Evolutionary conservation across 2,329 filamentous ascomycete genomes (phyloP), one percentile per base, ranked within the genome.

Genomic region (Fusarium sacchari): DNA sequence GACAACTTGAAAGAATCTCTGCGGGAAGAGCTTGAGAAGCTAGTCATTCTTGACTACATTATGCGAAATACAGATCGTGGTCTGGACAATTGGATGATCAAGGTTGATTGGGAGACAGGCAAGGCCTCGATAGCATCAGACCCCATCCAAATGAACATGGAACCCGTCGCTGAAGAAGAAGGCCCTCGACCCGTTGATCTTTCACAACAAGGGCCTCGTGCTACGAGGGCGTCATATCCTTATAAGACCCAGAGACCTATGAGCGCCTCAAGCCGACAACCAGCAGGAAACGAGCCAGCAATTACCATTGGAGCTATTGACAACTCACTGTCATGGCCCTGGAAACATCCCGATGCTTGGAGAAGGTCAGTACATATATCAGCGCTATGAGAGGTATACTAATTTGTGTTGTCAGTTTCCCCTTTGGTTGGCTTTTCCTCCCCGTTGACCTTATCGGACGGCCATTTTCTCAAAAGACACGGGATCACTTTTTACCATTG

Each of bases 61-160:
- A 99, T 99, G 96, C 91, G 96, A 65, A 99, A 99, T 80, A 99
- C 96, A 4, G 96, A 99, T 81, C 90, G 96, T 83, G 96, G 96
- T 4, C 86, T 98, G 64, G 96, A 99, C 81, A 99, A 99, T 78
- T 99, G 96, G 96, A 99, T 99, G 96, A 95, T 99, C 80, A 96
- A 94, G 82, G 94, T 99, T 37, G 95, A 99, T 81, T 94, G 91
- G 88, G 89, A 94, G 76, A 91, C 89, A 6, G 91, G 96, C 78
- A 89, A 93, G 77, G 96, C 96, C 18, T 94, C 93, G 13, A 94
- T 99, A 73, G 92, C 93, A 22, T 94, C 94, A 2, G 95, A 98
- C 68, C 94, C 95, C 17, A 84, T 89, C 49, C 88, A 89, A 34
- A 82, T 97, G 86, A 79, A 94, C 87, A 85, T 87, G 86, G 89